Evolutionary conservation across 2,329 filamentous ascomycete species (phyloP).

Genomic region (Fusarium devonianum): DNA sequence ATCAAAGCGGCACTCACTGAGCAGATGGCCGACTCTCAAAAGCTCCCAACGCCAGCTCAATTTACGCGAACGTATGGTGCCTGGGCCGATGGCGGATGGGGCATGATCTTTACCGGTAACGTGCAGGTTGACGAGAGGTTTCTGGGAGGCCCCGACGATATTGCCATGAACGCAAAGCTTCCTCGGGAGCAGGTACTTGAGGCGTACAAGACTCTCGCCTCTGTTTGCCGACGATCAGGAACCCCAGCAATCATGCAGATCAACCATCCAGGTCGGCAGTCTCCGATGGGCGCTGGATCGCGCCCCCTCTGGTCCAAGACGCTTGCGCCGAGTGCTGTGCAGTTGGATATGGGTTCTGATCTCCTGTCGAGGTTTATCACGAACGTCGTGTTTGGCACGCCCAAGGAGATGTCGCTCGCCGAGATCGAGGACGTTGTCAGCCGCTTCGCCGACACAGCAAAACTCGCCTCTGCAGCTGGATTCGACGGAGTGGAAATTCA

Average conservation of each 20-base stretch:
- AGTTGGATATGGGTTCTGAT: slow-evolving; percentile 51
- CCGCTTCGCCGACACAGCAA: slow-evolving; percentile 61
- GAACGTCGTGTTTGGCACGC: slow-evolving; percentile 57
- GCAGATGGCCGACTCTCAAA: slow-evolving; percentile 48
- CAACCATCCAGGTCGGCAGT: slow-evolving; percentile 57
- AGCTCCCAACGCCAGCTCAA: slow-evolving; percentile 51
- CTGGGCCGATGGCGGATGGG: slow-evolving; percentile 64
- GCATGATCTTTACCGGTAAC: slow-evolving; percentile 60
- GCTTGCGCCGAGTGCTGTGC: slow-evolving; percentile 54
- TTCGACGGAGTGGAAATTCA: slow-evolving; percentile 57
- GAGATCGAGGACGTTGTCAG: slow-evolving; percentile 63
- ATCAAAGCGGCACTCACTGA: slow-evolving; percentile 61
- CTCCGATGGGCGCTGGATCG: slow-evolving; percentile 48
- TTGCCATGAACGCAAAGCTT: slow-evolving; percentile 40
- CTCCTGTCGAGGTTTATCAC: slow-evolving; percentile 45
- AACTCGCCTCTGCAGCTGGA: slow-evolving; percentile 54
- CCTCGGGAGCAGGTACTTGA: slow-evolving; percentile 41
- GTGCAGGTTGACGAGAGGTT: slow-evolving; percentile 52
- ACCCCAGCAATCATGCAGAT: slow-evolving; percentile 55
- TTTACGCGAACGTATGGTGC: slow-evolving; percentile 56
- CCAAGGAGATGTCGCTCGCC: slow-evolving; percentile 60
- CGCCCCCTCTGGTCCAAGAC: slow-evolving; percentile 48
- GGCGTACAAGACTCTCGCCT: slow-evolving; percentile 50
- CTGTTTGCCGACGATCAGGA: slow-evolving; percentile 41
- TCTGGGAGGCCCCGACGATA: slow-evolving; percentile 47